Percentiles rank a stretch among this genome's conserved stretches.
Conservation (phyloP, 2,329 filamentous ascomycete species). For the Neonectria coccinea region DNA sequence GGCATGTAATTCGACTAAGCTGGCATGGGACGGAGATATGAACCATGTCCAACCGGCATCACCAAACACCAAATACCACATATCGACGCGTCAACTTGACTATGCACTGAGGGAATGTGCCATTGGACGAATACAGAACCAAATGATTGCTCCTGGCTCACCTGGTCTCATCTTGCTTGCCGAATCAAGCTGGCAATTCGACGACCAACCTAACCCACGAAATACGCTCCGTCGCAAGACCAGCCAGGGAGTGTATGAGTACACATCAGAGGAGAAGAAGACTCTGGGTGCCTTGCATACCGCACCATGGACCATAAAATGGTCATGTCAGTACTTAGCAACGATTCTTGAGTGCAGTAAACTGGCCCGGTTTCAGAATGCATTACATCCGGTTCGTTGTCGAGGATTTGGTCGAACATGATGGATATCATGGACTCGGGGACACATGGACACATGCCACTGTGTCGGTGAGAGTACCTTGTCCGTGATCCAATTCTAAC, state of each 20-base stretch:
- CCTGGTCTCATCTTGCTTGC: not conserved
- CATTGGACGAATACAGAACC: not conserved
- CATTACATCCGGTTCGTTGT: not conserved
- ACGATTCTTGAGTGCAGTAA: not conserved
- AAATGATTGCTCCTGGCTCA: not conserved
- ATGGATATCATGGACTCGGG: not conserved
- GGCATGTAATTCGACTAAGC: not conserved
- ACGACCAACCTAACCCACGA: not conserved
- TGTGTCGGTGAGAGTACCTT: slow-evolving; percentile 1
- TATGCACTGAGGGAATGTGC: not conserved
- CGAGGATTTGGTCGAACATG: not conserved
- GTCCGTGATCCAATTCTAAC: slow-evolving; percentile 12
- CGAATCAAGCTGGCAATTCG: not conserved
- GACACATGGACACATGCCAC: not conserved
- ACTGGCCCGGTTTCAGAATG: not conserved
- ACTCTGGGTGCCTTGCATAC: not conserved
- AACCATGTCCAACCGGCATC: not conserved
- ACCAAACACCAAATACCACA: not conserved
- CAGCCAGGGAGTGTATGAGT: not conserved
- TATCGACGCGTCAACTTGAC: not conserved
- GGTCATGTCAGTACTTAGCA: not conserved
- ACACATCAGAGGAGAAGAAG: not conserved
- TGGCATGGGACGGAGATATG: not conserved
- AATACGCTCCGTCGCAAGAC: not conserved
- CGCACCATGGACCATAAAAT: not conserved